Percentiles rank a stretch among this genome's conserved stretches.
Conservation (phyloP, 1,139 yeast genomes). For the Suhomyces bribrorum region DNA sequence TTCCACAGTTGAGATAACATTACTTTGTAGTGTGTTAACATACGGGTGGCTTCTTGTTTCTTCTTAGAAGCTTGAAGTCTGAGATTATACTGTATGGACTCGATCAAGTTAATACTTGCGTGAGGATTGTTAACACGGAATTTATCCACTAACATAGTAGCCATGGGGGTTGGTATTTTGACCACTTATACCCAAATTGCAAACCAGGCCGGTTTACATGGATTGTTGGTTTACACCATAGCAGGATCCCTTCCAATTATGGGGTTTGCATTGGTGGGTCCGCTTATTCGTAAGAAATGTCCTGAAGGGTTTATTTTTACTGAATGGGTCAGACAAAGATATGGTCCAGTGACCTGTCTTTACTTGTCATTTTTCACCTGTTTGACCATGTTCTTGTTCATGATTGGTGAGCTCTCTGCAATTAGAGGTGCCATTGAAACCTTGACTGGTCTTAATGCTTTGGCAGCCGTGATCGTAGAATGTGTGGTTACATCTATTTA, state of each 20-base stretch:
- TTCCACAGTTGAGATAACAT: too few relatives aligned
- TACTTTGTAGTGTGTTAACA: slow-evolving; percentile 6
- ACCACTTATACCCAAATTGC: slow-evolving; percentile 88
- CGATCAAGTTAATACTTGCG: slow-evolving; percentile 91
- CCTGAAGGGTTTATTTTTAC: slow-evolving; percentile 92
- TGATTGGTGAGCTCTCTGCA: slow-evolving; percentile 87
- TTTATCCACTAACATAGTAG: slow-evolving; percentile 31
- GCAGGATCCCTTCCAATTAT: slow-evolving; percentile 83
- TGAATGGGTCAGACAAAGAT: slow-evolving; percentile 90
- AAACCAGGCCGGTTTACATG: slow-evolving; percentile 83
- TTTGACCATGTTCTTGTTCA: slow-evolving; percentile 80
- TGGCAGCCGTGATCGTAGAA: slow-evolving; percentile 83
- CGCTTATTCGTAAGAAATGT: slow-evolving; percentile 71
- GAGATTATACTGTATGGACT: slow-evolving; percentile 78
- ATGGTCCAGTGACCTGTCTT: slow-evolving; percentile 69
- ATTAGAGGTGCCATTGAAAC: slow-evolving; percentile 73
- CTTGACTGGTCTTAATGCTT: slow-evolving; percentile 75
- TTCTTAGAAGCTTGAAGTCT: slow-evolving; percentile 38
- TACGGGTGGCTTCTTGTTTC: slow-evolving; percentile 53
- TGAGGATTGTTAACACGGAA: slow-evolving; percentile 55
- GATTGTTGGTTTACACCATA: slow-evolving; percentile 78
- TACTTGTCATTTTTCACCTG: slow-evolving; percentile 81
- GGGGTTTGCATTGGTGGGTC: slow-evolving; percentile 80
- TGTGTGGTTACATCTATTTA: slow-evolving; percentile 86
- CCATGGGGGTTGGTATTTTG: slow-evolving; percentile 88